A percentile compares a stretch with the other conserved stretches of the same genome.
Conservation (phyloP, 169 alveolate genomes). For the Plasmodium sp. region DNA sequence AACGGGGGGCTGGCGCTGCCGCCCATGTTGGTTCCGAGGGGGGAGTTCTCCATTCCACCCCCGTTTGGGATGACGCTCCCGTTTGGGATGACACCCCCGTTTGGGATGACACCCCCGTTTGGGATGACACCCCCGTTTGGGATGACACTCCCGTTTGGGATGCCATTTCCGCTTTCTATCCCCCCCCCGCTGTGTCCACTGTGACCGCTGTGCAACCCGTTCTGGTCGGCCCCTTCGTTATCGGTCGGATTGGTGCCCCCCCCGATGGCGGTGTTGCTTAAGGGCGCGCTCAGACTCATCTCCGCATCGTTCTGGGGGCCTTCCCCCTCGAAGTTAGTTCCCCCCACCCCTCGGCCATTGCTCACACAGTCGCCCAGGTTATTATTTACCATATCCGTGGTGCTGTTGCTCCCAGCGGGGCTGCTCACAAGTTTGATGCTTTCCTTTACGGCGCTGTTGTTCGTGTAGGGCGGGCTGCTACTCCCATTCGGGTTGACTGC, state of each 20-base stretch:
- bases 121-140: background rate
- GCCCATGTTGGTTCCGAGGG: background rate
- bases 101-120: no score
- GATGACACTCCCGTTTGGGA: no score
- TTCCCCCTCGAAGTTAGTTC: background rate
- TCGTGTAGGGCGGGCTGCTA: background rate
- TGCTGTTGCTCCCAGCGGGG: background rate
- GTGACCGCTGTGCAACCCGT: background rate
- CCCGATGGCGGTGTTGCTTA: background rate
- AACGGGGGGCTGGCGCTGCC: background rate
- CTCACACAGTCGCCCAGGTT: background rate
- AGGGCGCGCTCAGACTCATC: background rate
- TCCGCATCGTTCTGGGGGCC: background rate
- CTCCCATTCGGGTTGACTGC: background rate
- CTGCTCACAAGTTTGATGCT: background rate
- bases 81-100: background rate
- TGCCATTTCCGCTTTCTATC: no score
- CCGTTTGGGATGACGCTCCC: background rate
- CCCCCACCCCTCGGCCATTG: background rate
- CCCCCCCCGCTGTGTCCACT: no score
- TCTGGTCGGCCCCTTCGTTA: background rate
- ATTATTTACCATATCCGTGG: conserved; percentile 9
- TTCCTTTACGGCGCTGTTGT: background rate
- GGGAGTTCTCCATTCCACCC: background rate
- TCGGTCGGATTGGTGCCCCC: background rate